Evolutionary conservation across 768 basidiomycete species (phyloP), one percentile per base, ranked within the genome.

Genomic region (Galerina sulciceps): DNA sequence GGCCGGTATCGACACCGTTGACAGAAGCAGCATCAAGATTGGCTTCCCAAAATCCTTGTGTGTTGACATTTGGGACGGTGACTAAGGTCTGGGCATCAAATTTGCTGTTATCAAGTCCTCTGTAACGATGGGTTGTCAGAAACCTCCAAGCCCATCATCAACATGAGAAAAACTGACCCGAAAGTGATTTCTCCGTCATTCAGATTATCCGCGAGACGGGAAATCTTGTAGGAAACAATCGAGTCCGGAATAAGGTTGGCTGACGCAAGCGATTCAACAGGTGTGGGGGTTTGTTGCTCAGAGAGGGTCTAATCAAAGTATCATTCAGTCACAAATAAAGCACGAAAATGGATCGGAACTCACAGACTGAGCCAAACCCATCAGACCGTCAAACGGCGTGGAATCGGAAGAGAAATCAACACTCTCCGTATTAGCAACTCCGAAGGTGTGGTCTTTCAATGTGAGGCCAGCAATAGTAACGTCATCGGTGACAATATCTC

Each of bases 161-260:
- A 22, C 40, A 43, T 42, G 40, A 36, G 26, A 35, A 48, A 9
- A n/a, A 50, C 52, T 31, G 13, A 60, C 59, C 59, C 93, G 61
- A 95, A 90, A 8, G 92, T 92, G 58, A 94, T 81, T 73, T 92
- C 82, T 50, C 93, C 93, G 63, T 93, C 89, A 63, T 89, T 88
- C 68, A 76, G 71, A 65, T 81, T 75, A 68, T 94, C 91, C 9
- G 82, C 79, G 35, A 88, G 75, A 57, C 93, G 89, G 2, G 90
- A 80, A 55, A 96, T 85, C 76, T 90, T 93, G 83, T 83, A 93
- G 9, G 91, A 90, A 10, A 85, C 83, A 67, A 94, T 88, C 2
- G 90, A 81, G 6, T 81, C 77, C 26, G 74, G 61, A 55, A 94
- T 86, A 52, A 85, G 74, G 34, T 85, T 85, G 6, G 75, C 76